These are phyloP conservation scores for Phoenix roebelenii DNA, from an alignment of 176 grass and related monocot genomes.

Conservation along the genomic window DNA sequence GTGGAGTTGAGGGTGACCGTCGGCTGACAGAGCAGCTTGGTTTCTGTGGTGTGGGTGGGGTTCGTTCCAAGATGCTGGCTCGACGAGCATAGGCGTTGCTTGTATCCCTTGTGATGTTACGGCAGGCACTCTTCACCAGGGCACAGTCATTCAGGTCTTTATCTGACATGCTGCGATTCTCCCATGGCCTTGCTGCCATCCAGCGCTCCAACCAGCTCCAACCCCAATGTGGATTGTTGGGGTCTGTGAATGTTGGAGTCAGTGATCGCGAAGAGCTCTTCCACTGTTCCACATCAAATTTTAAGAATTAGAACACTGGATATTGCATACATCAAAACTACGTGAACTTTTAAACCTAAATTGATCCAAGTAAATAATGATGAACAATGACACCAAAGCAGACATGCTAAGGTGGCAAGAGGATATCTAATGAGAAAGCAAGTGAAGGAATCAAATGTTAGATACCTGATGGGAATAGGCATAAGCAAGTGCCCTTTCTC, in stretches of 20 bases:
- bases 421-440: conserved; percentile 4
- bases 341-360: no score
- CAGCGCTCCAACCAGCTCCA: conserved; percentile 99
- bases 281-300: conserved; percentile 45
- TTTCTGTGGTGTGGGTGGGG: conserved; percentile 38
- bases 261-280: conserved; percentile 48
- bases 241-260: conserved; percentile 53
- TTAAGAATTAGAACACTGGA: no score
- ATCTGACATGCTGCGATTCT: conserved; percentile 30
- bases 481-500: conserved; percentile 88
- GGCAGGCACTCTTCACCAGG: conserved; percentile 19
- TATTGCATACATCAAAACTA: no score
- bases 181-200: conserved; percentile 76
- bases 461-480: conserved; percentile 94
- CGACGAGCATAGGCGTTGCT: conserved; percentile 1
- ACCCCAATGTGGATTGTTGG: conserved; percentile 80
- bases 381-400: no score
- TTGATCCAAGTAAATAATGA: no score
- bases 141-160: conserved; percentile 35
- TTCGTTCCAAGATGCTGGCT: conserved; percentile 26
- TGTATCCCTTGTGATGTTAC: conserved; percentile 1
- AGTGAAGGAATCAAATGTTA: not conserved
- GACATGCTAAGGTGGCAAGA: no score
- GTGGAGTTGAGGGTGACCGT: conserved; percentile 58
- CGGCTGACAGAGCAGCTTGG: conserved; percentile 48